phyloP scores from a whole-genome alignment of 768 basidiomycete genomes.

The Infundibulicybe gibba region DNA sequence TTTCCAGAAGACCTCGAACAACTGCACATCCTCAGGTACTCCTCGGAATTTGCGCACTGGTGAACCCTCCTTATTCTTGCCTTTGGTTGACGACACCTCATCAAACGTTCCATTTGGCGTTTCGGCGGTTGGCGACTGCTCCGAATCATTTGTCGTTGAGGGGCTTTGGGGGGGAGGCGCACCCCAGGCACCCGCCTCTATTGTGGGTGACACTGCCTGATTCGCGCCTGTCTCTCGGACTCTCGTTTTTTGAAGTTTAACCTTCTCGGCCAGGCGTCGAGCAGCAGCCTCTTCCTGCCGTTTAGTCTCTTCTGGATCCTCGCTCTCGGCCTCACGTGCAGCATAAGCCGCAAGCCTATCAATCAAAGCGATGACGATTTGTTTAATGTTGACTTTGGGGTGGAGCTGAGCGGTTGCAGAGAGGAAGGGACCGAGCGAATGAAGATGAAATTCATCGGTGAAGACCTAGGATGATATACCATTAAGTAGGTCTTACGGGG shows the following conservation, averaged over 20 bases:
- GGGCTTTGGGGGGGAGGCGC: slow-evolving; percentile 28
- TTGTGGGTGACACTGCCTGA: slow-evolving; percentile 26
- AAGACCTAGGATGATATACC: slow-evolving; percentile 69
- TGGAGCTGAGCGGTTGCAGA: slow-evolving; percentile 95
- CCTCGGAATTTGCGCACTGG: slow-evolving; percentile 86
- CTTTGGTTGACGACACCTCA: slow-evolving; percentile 37
- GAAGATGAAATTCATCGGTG: slow-evolving; percentile 97
- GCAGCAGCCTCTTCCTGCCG: slow-evolving; percentile 92
- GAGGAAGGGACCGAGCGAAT: slow-evolving; percentile 93
- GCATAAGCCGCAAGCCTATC: slow-evolving; percentile 95
- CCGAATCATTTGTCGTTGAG: slow-evolving; percentile 22
- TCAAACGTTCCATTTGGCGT: slow-evolving; percentile 20
- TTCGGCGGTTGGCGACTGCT: slow-evolving; percentile 20
- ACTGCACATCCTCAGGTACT: slow-evolving; percentile 88
- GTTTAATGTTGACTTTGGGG: slow-evolving; percentile 97
- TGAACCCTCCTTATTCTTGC: slow-evolving; percentile 55
- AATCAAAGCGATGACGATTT: slow-evolving; percentile 96
- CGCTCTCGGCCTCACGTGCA: slow-evolving; percentile 94
- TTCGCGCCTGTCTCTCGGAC: slow-evolving; percentile 49
- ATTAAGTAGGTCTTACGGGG: slow-evolving; percentile 1
- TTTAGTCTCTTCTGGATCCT: slow-evolving; percentile 93
- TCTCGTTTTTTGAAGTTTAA: slow-evolving; percentile 67
- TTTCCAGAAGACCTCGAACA: slow-evolving; percentile 99
- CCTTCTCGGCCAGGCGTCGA: slow-evolving; percentile 80
- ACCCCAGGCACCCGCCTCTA: slow-evolving; percentile 44